Evolutionary conservation across 164 flowering plant genomes (phyloP), one percentile per base, ranked within the genome.

Genomic region (Buxus sempervirens): DNA sequence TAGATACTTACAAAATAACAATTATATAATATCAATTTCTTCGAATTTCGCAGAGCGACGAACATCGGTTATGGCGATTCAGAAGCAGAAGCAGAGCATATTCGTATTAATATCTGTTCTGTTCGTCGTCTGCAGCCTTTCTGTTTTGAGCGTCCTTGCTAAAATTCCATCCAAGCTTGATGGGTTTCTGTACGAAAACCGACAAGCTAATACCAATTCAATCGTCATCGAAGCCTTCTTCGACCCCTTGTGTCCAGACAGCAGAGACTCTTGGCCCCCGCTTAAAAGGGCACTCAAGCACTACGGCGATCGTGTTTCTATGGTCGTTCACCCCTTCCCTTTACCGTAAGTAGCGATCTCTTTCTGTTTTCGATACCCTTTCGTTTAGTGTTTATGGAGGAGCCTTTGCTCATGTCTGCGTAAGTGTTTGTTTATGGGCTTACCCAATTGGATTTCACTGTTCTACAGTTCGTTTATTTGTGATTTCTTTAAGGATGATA

Each of bases 241-340:
- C 61, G 98, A 92, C 72, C 96, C 96, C 9, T 76, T 92, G 56
- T 92, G 96, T 78, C 96, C 98, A 22, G 94, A 88, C 62, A 87
- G 92, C 76, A 79, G 93, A 42, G 96, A 87, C 77, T 66, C 96
- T 0, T 90, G 98, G 98, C 90, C 88, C 1, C 88, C 90, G 27
- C 82, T 92, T 38, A 88, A 87, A 63, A 67, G 68, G 58, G 88
- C 83, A 10, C 70, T 92, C 64, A 22, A 72, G 0, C 36, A 79
- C 79, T 92, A 90, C 74, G 83, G 81, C 62, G 42, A 75, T 63
- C 84, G 80, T 63, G 75, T 88, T 65, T 70, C 75, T 0, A 84
- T 92, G 64, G 62, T 82, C 62, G 77, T 89, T 54, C 98, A 90
- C 71, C 89, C 90, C 38, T 85, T 92, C 49, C 73, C 98, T 0